A percentile compares a stretch with the other conserved stretches of the same genome.
Evolutionary conservation across 768 basidiomycete genomes (phyloP).

Genomic region (Galerina marginata): DNA sequence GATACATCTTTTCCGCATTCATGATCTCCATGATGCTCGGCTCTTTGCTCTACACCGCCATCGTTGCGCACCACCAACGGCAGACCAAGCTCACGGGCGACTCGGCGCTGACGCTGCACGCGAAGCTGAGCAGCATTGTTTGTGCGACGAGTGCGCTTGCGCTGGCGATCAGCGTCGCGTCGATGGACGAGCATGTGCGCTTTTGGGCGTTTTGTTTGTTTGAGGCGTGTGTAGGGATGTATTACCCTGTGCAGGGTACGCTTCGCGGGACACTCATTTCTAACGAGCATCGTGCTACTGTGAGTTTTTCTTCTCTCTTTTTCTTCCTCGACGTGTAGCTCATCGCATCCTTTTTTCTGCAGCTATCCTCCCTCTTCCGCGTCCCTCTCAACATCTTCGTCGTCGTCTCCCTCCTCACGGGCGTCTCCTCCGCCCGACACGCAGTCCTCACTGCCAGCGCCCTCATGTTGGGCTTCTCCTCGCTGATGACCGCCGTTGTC

Average conservation of each 20-base stretch:
- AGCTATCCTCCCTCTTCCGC: conserved; percentile 75
- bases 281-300: conserved; percentile 78
- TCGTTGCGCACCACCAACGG: conserved; percentile 41
- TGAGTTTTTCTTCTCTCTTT: conserved; percentile 35
- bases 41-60: conserved; percentile 67
- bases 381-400: conserved; percentile 80
- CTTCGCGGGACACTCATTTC: conserved; percentile 67
- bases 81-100: conserved; percentile 22
- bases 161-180: conserved; percentile 54
- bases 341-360: neutral
- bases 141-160: conserved; percentile 64
- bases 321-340: neutral
- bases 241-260: conserved; percentile 81
- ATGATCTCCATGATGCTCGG: conserved; percentile 87
- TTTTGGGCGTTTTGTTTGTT: conserved; percentile 80
- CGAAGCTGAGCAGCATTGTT: conserved; percentile 67
- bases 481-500: conserved; percentile 59
- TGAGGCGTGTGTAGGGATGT: conserved; percentile 80
- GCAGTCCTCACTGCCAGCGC: conserved; percentile 65
- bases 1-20: conserved; percentile 81
- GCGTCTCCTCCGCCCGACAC: conserved; percentile 67
- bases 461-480: conserved; percentile 60
- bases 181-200: conserved; percentile 49
- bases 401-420: conserved; percentile 69
- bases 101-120: conserved; percentile 61